Evolutionary conservation across 257 asterid genomes (phyloP), one percentile per base, ranked within the genome.

Genomic region (Solanum sejunctum): DNA sequence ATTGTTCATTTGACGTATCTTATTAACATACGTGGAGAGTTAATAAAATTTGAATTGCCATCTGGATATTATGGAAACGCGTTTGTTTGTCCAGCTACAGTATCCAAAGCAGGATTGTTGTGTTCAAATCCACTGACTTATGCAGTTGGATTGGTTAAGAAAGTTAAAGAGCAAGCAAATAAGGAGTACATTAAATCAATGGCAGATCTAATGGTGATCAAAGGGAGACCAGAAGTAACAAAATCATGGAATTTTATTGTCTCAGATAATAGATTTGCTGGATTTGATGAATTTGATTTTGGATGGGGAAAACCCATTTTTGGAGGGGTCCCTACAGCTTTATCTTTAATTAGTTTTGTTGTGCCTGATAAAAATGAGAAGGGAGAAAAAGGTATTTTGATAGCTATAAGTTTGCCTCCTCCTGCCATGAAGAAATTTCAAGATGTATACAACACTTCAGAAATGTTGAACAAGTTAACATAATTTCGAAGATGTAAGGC

Each of bases 231-330:
- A 5, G 20, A 45, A 10, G 81, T 43, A 17, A 28, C 63, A 4
- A 23, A 23, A 55, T 12, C 20, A 5, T 56, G 23, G 63, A 56
- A 56, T 18, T 56, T 56, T 18, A 10, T 56, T 0, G 3, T 56
- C 0, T 17, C 63, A 56, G 9, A 56, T 56, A 17, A 6, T 56
- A 8, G 9, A n/a, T 8, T 4, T 1, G 1, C 10, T 52, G 83
- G 83, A 2, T 56, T 84, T 54, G 86, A 54, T 26, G 55, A 71
- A 45, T 8, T 55, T 23, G 72, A 84, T 72, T 84, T 69, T 60
- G 86, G 86, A 80, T 84, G 86, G 83, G 86, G 73, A 49, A 54
- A 84, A 2, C 60, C 83, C 5, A 60, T 72, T 36, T 84, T 28
- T 28, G 83, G 82, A 8, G 86, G 86, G 11, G 70, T 36, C 3